Percentiles rank a stretch among this genome's conserved stretches.
phyloP scores from a whole-genome alignment of 2,329 filamentous ascomycete genomes.

The Colletotrichum filicis region DNA sequence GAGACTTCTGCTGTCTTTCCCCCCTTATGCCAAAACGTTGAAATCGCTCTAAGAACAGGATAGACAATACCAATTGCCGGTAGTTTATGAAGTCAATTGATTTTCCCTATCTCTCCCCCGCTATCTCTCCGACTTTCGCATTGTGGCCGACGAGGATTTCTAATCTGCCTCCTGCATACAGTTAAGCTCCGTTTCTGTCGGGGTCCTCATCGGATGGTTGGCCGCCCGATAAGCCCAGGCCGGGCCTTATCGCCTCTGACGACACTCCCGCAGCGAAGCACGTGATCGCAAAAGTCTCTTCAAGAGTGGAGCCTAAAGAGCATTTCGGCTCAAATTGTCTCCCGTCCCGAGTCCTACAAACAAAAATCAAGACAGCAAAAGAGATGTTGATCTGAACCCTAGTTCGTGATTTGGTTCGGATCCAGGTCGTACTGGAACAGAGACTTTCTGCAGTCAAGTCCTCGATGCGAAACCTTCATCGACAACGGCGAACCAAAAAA shows the following conservation, averaged over 20 bases:
- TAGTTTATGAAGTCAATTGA: background rate
- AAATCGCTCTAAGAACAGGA: background rate
- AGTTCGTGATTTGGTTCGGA: background rate
- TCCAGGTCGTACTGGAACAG: background rate
- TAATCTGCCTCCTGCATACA: slow-evolving; percentile 21
- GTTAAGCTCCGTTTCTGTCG: slow-evolving; percentile 19
- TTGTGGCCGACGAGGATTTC: background rate
- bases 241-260: slow-evolving; percentile 12
- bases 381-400: background rate
- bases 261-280: slow-evolving; percentile 11
- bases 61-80: background rate
- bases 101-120: background rate
- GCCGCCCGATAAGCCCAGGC: slow-evolving; percentile 19
- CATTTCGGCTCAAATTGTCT: background rate
- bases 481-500: background rate
- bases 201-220: slow-evolving; percentile 24
- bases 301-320: background rate
- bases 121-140: slow-evolving; percentile 2
- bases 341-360: background rate
- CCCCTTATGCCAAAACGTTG: background rate
- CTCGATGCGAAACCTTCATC: background rate
- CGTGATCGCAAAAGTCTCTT: slow-evolving; percentile 5
- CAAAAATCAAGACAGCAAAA: background rate
- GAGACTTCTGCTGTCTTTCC: background rate
- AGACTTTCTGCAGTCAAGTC: background rate